Conservation (phyloP, 495 filamentous ascomycete species). For the Trichoderma asperelloides region DNA sequence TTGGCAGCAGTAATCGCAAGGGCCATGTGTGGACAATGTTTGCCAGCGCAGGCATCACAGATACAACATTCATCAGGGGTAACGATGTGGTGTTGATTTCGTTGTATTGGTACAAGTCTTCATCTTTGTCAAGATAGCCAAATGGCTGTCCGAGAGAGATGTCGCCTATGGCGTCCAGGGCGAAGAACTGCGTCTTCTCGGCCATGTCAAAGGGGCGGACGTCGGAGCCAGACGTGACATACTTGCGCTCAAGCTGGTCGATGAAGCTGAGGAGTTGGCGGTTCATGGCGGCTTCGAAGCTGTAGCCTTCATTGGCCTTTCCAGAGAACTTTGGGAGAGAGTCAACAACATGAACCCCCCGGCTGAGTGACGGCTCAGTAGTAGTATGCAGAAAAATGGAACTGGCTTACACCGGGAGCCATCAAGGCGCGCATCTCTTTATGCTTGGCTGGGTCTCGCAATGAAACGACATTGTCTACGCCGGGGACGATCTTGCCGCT, state of each 20-base stretch:
- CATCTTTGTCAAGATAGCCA: slow-evolving; percentile 25
- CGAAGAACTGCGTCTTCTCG: slow-evolving; percentile 28
- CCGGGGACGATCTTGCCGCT: slow-evolving; percentile 19
- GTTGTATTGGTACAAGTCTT: slow-evolving; percentile 24
- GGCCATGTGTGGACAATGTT: slow-evolving; percentile 15
- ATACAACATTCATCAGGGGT: slow-evolving; percentile 8
- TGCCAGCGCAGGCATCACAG: slow-evolving; percentile 13
- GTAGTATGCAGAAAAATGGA: background rate
- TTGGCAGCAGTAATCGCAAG: slow-evolving; percentile 14
- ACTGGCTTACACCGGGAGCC: slow-evolving; percentile 23
- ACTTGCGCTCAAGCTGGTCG: slow-evolving; percentile 33
- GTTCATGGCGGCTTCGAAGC: slow-evolving; percentile 35
- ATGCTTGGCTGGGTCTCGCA: slow-evolving; percentile 25
- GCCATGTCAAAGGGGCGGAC: slow-evolving; percentile 36
- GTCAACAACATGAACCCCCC: slow-evolving; percentile 27
- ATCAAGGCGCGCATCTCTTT: slow-evolving; percentile 24
- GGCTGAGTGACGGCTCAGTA: too few species aligned
- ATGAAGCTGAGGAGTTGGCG: slow-evolving; percentile 29
- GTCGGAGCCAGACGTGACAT: slow-evolving; percentile 27
- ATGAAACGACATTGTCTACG: slow-evolving; percentile 21
- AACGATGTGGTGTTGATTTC: slow-evolving; percentile 18
- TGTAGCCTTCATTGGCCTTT: slow-evolving; percentile 27
- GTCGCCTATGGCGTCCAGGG: slow-evolving; percentile 34
- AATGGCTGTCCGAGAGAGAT: slow-evolving; percentile 29
- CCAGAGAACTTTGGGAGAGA: slow-evolving; percentile 30